Evolutionary conservation across 768 basidiomycete species (phyloP).

Genomic region (Gelatoporia subvermispora): DNA sequence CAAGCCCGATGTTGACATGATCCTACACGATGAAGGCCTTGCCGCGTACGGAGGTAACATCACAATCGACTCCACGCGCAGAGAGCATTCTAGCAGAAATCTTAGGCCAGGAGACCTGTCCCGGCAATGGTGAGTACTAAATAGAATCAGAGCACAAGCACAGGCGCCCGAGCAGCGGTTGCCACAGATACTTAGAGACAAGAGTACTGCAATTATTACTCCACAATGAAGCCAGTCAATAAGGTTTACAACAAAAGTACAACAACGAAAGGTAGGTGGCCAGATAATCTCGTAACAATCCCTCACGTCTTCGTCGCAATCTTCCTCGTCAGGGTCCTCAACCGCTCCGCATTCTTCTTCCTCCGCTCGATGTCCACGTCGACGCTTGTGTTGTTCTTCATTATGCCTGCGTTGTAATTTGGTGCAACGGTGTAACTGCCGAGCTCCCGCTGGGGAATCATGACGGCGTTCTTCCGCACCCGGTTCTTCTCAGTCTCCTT

Average conservation of each 20-base stretch:
- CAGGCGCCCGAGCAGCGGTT: too few species aligned
- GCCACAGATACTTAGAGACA: too few species aligned
- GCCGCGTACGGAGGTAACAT: too few species aligned
- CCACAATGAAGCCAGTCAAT: too few species aligned
- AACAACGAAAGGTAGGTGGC: neutral
- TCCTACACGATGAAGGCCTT: too few species aligned
- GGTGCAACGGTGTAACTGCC: constrained; percentile 82
- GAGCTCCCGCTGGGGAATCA: constrained; percentile 73
- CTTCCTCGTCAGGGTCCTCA: constrained; percentile 58
- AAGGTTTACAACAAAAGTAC: neutral
- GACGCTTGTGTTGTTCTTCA: constrained; percentile 52
- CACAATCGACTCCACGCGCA: too few species aligned
- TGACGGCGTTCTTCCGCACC: constrained; percentile 73
- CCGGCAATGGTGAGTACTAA: too few species aligned
- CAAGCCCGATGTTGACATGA: too few species aligned
- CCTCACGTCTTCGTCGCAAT: constrained; percentile 24
- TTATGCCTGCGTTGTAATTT: constrained; percentile 45
- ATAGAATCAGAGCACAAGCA: too few species aligned
- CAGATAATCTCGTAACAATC: neutral
- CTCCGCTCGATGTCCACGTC: constrained; percentile 72
- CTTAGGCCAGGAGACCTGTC: too few species aligned
- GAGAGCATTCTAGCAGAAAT: too few species aligned
- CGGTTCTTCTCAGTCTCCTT: constrained; percentile 64
- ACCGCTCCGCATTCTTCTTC: constrained; percentile 67
- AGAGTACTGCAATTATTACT: too few species aligned